Evolutionary conservation across 2,329 filamentous ascomycete species (phyloP), one percentile per base, ranked within the genome.

Genomic region (Sclerotinia subarctica): DNA sequence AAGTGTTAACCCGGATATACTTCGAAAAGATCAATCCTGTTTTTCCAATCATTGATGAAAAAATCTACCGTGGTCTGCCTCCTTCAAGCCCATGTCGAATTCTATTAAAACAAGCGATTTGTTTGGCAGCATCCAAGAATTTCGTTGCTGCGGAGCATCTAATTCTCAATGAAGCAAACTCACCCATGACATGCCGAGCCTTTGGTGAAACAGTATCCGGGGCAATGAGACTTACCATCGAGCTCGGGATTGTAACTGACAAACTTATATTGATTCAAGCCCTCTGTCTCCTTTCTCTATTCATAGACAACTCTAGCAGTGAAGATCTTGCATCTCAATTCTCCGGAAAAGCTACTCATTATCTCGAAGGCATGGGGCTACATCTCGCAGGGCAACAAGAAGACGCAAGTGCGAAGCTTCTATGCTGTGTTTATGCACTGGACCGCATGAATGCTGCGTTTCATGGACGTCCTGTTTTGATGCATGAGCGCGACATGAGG

Each of bases 401-500:
- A 19, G 60, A 79, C 73, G 29, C 78, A 13, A 78, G 81, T 53
- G 75, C 72, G 35, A 74, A 74, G 38, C 72, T 88, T 2, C 86
- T 87, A 56, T 88, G 85, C 72, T 85, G 83, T 8, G 78, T 87
- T 0, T 89, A 86, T 86, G 86, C 86, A 0, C 75, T 89, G 1
- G 87, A 90, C 73, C 81, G 85, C 19, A 80, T 89, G 54, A 85
- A 85, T 59, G 82, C 85, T 0, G 84, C 86, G 0, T 81, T 87
- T n/a, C 85, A 88, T 68, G 87, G 86, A 7, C 80, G 87, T 0
- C 85, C 87, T 0, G 83, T 85, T 57, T 75, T 88, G 32, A 83
- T 90, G 68, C 86, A 89, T 70, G 85, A 88, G 71, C 78, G 84
- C 60, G 87, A 90, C 70, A 81, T 87, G 38, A 84, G 85, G 8